Evolutionary conservation across 192 early-diverging fungal species (phyloP), one percentile per base, ranked within the genome.

Genomic region (Rhizophagus prolifer): DNA sequence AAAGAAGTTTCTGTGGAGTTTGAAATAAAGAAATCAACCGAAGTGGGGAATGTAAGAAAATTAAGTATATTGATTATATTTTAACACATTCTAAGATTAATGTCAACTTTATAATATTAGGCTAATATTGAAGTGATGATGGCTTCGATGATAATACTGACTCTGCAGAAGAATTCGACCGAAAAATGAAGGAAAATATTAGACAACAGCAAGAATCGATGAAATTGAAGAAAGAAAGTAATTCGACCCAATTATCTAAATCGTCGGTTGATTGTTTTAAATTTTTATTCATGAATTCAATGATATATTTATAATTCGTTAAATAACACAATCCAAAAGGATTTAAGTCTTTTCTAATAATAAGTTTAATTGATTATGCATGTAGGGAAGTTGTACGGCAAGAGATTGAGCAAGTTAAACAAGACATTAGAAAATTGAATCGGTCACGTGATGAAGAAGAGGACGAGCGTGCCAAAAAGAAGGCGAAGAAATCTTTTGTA

Each of bases 341-440:
- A 38, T 38, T 5, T 4, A 38, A 38, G 36, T 8, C 0, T 38
- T 38, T 38, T 6, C 36, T 38, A 38, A 38, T 38, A 8, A 38
- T 38, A 38, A 38, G 36, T 38, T 38, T 38, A 5, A 7, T 59
- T 14, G 64, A 10, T 80, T 26, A 36, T 36, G 34, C 59, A 70
- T 78, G 30, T 25, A 78, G 78, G 46, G 80, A 83, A 41, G 58
- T 70, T 54, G 60, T 86, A n/a, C 81, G 85, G 73, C 80, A 85
- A 36, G 86, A 91, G 58, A 89, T 93, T 34, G 82, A 85, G 72
- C 89, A 91, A 72, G 63, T 94, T 34, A 88, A 91, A 60, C 74
- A 82, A 47, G 90, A 94, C 72, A 91, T 95, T 46, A 85, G 84
- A 34, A 81, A 87, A 59, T 88, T 93, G 66, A 82, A 86, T 46